Evolutionary conservation across 2,329 filamentous ascomycete species (phyloP).

Genomic region (Alternaria hordeiaustralica): DNA sequence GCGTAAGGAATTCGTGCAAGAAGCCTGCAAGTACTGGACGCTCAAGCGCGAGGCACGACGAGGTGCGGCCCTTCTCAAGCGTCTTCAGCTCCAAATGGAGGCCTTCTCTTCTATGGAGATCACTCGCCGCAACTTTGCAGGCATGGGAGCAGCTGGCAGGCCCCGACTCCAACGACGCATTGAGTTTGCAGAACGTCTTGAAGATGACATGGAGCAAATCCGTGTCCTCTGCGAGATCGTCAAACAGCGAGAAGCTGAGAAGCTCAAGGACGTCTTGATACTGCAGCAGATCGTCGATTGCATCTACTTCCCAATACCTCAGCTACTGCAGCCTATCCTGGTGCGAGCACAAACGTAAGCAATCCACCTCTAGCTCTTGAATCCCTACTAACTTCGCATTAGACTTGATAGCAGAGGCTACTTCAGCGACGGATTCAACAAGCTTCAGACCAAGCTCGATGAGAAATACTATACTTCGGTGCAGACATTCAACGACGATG

Average conservation of each 20-base stretch:
- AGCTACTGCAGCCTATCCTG: conserved; percentile 76
- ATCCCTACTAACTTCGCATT: not conserved
- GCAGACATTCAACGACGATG: conserved; percentile 64
- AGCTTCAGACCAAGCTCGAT: conserved; percentile 60
- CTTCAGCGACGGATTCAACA: conserved; percentile 62
- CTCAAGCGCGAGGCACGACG: conserved; percentile 91
- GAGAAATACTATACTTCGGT: conserved; percentile 67
- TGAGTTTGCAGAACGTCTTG: conserved; percentile 80
- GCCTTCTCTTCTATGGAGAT: conserved; percentile 98
- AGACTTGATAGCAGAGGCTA: conserved; percentile 58
- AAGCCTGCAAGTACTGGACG: conserved; percentile 97
- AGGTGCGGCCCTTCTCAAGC: conserved; percentile 89
- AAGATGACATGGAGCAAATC: conserved; percentile 79
- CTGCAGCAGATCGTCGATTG: conserved; percentile 82
- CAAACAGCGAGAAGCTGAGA: conserved; percentile 76
- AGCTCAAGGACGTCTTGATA: conserved; percentile 77
- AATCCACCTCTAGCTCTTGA: conserved; percentile 27
- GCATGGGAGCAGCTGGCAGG: conserved; percentile 86
- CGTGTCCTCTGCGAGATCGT: conserved; percentile 72
- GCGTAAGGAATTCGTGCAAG: conserved; percentile 88
- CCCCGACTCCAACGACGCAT: conserved; percentile 80
- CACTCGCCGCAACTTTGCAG: conserved; percentile 91
- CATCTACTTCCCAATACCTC: conserved; percentile 88
- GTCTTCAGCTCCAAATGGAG: conserved; percentile 92
- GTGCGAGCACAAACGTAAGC: conserved; percentile 83